These are phyloP conservation scores for Coprinopsis cinerea DNA, from an alignment of 768 basidiomycete species.

Conservation along the genomic window DNA sequence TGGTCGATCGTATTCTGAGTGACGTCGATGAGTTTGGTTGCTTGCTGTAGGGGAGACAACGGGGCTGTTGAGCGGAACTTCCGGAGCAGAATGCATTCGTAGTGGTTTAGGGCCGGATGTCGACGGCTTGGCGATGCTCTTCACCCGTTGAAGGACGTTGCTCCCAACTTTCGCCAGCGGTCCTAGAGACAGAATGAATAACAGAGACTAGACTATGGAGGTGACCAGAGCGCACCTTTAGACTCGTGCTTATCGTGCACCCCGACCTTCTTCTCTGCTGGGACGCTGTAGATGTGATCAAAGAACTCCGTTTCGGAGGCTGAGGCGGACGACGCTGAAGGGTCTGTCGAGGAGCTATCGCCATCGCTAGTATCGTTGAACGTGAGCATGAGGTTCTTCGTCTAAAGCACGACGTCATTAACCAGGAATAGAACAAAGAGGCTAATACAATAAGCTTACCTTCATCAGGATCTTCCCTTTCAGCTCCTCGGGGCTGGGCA, in stretches of 20 bases:
- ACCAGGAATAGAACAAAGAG: neutral
- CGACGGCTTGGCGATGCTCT: conserved; percentile 25
- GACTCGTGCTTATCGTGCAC: conserved; percentile 12
- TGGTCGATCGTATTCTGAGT: neutral
- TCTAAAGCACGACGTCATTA: too few relatives aligned
- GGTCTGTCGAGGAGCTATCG: conserved; percentile 19
- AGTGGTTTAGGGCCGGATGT: neutral
- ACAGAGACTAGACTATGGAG: neutral
- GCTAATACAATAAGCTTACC: conserved; percentile 27
- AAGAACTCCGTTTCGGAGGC: conserved; percentile 30
- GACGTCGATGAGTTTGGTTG: too few relatives aligned
- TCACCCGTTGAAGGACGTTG: conserved; percentile 35
- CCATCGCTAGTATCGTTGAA: conserved; percentile 20
- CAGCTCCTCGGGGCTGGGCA: conserved; percentile 89
- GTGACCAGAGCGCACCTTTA: conserved; percentile 22
- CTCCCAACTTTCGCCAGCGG: conserved; percentile 30
- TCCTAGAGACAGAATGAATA: conserved; percentile 15
- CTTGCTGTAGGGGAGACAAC: conserved; percentile 1
- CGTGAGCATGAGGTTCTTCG: conserved; percentile 67
- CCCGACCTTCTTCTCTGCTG: conserved; percentile 14
- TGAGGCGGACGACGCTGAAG: conserved; percentile 24
- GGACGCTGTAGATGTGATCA: conserved; percentile 11
- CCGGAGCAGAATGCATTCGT: neutral
- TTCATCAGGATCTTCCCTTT: conserved; percentile 81
- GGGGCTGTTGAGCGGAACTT: neutral